phyloP scores from a whole-genome alignment of 2,329 filamentous ascomycete species.

The Kalmusia sp. region DNA sequence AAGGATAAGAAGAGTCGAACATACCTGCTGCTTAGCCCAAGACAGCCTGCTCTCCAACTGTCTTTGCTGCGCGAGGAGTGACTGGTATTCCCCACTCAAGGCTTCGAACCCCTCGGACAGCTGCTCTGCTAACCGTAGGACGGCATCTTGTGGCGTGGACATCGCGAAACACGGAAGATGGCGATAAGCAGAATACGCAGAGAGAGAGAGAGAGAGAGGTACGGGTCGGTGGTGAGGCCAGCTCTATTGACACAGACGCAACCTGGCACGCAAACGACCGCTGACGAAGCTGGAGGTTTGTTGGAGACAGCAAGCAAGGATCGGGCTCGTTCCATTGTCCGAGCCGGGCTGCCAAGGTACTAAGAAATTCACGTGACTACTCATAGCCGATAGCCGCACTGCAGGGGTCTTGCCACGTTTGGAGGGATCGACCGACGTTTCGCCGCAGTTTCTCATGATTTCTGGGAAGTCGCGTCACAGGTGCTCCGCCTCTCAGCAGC shows the following conservation, averaged over 20 bases:
- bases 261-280: not conserved
- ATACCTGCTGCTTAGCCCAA: constrained; percentile 58
- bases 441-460: constrained; percentile 23
- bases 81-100: constrained; percentile 55
- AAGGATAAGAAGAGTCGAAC: constrained; percentile 18
- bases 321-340: not conserved
- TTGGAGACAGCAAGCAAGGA: not conserved
- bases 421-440: constrained; percentile 9
- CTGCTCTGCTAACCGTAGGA: constrained; percentile 47
- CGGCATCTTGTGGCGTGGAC: constrained; percentile 32
- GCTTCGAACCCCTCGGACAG: constrained; percentile 56
- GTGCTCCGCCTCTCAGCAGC: constrained; percentile 35
- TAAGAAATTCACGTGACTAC: not conserved
- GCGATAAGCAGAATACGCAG: not conserved
- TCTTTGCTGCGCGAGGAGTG: constrained; percentile 52
- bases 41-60: constrained; percentile 56
- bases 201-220: constrained; percentile 11
- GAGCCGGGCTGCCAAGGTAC: not conserved
- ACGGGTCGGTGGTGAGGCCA: constrained; percentile 6
- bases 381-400: not conserved
- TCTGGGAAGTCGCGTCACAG: constrained; percentile 36
- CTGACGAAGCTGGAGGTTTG: constrained; percentile 4
- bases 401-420: constrained; percentile 12
- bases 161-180: constrained; percentile 21
- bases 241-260: constrained; percentile 5